Percentiles rank a stretch among this genome's conserved stretches.
phyloP scores from a whole-genome alignment of 2,329 filamentous ascomycete genomes.

The Epichloe brachyelytri region DNA sequence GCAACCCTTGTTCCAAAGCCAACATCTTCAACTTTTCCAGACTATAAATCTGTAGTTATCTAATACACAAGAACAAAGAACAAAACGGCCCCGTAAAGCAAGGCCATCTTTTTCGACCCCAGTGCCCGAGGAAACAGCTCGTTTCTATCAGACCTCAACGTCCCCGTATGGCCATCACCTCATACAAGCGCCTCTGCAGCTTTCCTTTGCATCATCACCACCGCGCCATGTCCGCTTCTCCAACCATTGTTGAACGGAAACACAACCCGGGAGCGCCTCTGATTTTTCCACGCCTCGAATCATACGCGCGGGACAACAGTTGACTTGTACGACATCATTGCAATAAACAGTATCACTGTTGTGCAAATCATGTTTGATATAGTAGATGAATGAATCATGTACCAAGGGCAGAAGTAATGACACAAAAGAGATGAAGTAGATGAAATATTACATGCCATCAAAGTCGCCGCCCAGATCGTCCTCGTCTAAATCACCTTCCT shows the following conservation, averaged over 20 bases:
- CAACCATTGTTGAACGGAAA: background rate
- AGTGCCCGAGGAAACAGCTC: background rate
- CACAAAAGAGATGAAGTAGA: slow-evolving; percentile 4
- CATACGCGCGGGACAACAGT: background rate
- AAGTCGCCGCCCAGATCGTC: slow-evolving; percentile 94
- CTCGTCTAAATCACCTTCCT: slow-evolving; percentile 92
- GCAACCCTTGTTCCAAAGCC: too few relatives aligned
- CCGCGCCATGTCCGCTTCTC: background rate
- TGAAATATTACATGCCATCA: slow-evolving; percentile 65
- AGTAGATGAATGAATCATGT: background rate
- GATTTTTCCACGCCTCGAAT: background rate
- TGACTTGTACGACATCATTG: background rate
- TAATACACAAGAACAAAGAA: slow-evolving; percentile 13
- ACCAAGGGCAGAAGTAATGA: slow-evolving; percentile 7
- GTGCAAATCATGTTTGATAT: background rate
- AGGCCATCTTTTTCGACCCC: background rate
- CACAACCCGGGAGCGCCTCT: background rate
- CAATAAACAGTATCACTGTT: background rate
- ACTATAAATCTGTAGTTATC: slow-evolving; percentile 9
- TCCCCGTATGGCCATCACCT: background rate
- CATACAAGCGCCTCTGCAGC: background rate
- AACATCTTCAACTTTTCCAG: background rate
- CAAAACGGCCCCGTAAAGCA: background rate
- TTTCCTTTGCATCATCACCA: background rate
- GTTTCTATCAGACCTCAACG: background rate